These are phyloP conservation scores for Oldenlandia corymbosa DNA, from an alignment of 257 asterid genomes.

Conservation along the genomic window DNA sequence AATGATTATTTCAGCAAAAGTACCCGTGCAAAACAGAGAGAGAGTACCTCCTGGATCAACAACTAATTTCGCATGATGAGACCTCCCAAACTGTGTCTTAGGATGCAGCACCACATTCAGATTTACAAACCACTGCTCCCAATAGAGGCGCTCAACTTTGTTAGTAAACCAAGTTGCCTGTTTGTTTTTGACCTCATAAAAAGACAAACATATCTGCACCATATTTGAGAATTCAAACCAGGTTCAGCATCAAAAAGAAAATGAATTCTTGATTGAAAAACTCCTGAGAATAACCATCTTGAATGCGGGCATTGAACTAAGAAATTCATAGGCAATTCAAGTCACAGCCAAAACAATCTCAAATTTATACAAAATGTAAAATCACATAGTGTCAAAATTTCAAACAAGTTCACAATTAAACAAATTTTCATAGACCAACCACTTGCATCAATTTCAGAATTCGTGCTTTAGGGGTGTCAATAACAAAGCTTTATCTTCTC, in stretches of 20 bases:
- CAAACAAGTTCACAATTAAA: background rate
- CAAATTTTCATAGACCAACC: background rate
- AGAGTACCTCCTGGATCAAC: constrained; percentile 77
- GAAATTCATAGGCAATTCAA: constrained; percentile 1
- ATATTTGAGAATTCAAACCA: background rate
- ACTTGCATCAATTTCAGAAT: background rate
- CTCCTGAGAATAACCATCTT: background rate
- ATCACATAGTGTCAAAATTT: background rate
- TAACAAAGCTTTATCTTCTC: background rate
- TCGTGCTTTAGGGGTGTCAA: background rate
- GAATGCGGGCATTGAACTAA: background rate
- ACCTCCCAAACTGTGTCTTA: constrained; percentile 60
- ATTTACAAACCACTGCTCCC: constrained; percentile 95
- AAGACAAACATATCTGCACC: constrained; percentile 78
- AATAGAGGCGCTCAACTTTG: constrained; percentile 80
- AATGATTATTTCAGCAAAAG: background rate
- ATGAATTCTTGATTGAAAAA: background rate
- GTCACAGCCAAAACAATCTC: background rate
- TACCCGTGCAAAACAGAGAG: background rate
- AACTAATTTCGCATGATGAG: constrained; percentile 56
- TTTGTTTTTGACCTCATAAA: constrained; percentile 82
- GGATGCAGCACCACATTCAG: constrained; percentile 68
- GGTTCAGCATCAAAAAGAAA: constrained; percentile 1
- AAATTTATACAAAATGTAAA: background rate
- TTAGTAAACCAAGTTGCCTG: constrained; percentile 88